These are phyloP conservation scores for Yamagishiella unicocca DNA, from an alignment of 139 green algal genomes.

Conservation along the genomic window DNA sequence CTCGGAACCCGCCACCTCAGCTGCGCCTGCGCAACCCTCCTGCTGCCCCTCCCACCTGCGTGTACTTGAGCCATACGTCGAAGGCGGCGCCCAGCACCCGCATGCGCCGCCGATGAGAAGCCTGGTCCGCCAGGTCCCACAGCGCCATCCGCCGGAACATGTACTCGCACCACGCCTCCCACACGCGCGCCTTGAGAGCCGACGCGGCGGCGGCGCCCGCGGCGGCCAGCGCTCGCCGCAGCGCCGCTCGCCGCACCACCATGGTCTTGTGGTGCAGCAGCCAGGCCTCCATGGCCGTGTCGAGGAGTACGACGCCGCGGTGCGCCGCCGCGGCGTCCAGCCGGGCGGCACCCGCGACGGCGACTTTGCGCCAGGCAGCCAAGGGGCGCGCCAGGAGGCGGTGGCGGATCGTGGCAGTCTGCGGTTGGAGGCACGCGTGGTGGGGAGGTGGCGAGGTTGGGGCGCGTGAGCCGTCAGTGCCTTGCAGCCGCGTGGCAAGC, in stretches of 20 bases:
- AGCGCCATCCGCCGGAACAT: constrained; percentile 15
- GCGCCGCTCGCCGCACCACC: not conserved
- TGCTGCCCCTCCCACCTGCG: not conserved
- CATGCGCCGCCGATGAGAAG: not conserved
- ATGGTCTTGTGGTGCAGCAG: not conserved
- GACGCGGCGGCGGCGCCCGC: constrained; percentile 7
- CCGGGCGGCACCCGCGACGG: not conserved
- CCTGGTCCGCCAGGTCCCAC: constrained; percentile 2
- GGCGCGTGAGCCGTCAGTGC: too few relatives aligned
- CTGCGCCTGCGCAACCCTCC: not conserved
- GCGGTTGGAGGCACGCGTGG: not conserved
- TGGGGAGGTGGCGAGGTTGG: too few relatives aligned
- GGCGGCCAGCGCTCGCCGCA: constrained; percentile 30
- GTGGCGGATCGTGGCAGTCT: not conserved
- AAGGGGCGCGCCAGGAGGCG: constrained; percentile 22
- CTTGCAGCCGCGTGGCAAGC: too few relatives aligned
- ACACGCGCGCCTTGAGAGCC: constrained; percentile 3
- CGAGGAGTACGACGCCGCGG: not conserved
- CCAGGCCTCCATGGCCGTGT: not conserved
- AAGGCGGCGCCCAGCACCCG: constrained; percentile 42
- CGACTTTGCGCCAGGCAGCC: not conserved
- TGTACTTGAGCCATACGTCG: constrained; percentile 55
- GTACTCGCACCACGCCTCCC: constrained; percentile 5
- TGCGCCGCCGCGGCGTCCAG: not conserved
- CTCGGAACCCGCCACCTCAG: too few relatives aligned